A percentile compares a stretch with the other conserved stretches of the same genome.
phyloP scores from a whole-genome alignment of 2,329 filamentous ascomycete genomes.

The Monascus ruber region DNA sequence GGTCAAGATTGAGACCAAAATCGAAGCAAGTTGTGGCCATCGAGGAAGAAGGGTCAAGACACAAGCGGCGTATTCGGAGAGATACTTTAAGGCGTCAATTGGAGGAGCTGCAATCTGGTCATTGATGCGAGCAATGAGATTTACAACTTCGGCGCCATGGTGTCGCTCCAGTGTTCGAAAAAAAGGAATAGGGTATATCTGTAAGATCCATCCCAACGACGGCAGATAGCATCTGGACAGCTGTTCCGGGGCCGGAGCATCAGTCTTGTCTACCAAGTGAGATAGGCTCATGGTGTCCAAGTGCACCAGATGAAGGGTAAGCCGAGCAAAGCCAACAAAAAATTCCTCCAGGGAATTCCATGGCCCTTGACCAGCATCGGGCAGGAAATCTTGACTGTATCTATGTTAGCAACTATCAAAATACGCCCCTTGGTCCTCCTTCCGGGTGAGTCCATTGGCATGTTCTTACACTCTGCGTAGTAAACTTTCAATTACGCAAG shows the following conservation, averaged over 20 bases:
- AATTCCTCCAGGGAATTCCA: slow-evolving; percentile 30
- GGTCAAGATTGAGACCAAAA: slow-evolving; percentile 12
- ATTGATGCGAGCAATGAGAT: slow-evolving; percentile 19
- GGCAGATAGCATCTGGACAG: slow-evolving; percentile 24
- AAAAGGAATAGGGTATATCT: slow-evolving; percentile 24
- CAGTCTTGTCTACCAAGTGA: slow-evolving; percentile 16
- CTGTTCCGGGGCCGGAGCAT: slow-evolving; percentile 16
- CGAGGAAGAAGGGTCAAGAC: slow-evolving; percentile 18
- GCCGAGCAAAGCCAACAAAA: slow-evolving; percentile 26
- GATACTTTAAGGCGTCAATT: slow-evolving; percentile 12
- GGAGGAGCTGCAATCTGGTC: slow-evolving; percentile 16
- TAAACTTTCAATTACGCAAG: slow-evolving; percentile 27
- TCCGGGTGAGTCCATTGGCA: background rate
- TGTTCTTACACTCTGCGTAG: slow-evolving; percentile 27
- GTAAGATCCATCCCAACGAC: slow-evolving; percentile 24
- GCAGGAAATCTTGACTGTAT: slow-evolving; percentile 19
- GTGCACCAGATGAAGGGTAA: slow-evolving; percentile 30
- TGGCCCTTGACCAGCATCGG: slow-evolving; percentile 17
- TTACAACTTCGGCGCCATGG: slow-evolving; percentile 16
- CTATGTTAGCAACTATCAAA: slow-evolving; percentile 3
- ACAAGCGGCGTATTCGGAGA: slow-evolving; percentile 20
- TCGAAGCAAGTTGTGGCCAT: slow-evolving; percentile 14
- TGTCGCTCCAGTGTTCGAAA: slow-evolving; percentile 21
- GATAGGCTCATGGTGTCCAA: slow-evolving; percentile 28
- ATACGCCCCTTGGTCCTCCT: background rate